These are phyloP conservation scores for Candida sanyaensis DNA, from an alignment of 1,139 yeast species.

Conservation along the genomic window DNA sequence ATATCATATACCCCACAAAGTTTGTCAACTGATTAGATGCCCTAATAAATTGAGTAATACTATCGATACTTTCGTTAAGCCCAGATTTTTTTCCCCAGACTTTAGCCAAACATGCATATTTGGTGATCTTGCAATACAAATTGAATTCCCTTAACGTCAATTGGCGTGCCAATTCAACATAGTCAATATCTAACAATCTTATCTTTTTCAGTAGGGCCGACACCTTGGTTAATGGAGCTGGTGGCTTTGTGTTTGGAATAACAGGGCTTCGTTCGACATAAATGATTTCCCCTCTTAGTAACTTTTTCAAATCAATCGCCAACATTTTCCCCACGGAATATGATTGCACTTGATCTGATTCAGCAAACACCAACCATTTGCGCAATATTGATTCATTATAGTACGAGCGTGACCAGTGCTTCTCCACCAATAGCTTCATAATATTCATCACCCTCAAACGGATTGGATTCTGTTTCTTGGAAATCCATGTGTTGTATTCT, in stretches of 20 bases:
- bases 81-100: conserved; percentile 78
- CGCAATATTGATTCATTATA: conserved; percentile 50
- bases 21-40: conserved; percentile 86
- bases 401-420: conserved; percentile 75
- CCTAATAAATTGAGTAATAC: conserved; percentile 67
- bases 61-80: conserved; percentile 48
- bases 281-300: conserved; percentile 35
- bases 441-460: conserved; percentile 69
- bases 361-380: conserved; percentile 60
- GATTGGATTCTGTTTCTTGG: conserved; percentile 67
- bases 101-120: conserved; percentile 76
- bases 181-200: conserved; percentile 68
- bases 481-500: conserved; percentile 81
- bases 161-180: conserved; percentile 80
- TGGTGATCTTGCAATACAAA: conserved; percentile 65
- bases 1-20: conserved; percentile 78
- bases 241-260: conserved; percentile 32
- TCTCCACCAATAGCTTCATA: conserved; percentile 69
- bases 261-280: conserved; percentile 33
- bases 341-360: conserved; percentile 44
- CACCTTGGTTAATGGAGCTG: conserved; percentile 44
- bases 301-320: conserved; percentile 23
- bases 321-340: conserved; percentile 38
- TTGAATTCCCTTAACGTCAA: conserved; percentile 78
- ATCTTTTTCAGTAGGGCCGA: conserved; percentile 38